phyloP scores from a whole-genome alignment of 2,329 filamentous ascomycete species.

The Fusarium sp. region DNA sequence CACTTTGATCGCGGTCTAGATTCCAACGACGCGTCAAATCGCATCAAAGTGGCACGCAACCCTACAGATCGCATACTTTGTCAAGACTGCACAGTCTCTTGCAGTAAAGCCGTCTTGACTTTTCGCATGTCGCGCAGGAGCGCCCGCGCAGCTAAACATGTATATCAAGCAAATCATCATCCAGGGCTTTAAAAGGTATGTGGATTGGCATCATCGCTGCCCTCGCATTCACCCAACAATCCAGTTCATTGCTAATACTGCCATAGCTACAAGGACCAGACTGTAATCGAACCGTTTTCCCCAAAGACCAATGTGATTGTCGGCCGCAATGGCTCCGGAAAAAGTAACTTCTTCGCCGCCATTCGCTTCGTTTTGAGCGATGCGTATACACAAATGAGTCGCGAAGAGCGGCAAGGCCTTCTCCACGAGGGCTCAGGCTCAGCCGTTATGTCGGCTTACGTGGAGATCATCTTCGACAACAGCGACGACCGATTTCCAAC shows the following conservation, averaged over 20 bases:
- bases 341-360: constrained; percentile 99
- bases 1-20: constrained; percentile 42
- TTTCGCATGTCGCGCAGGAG: constrained; percentile 51
- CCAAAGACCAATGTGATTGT: constrained; percentile 98
- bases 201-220: constrained; percentile 10
- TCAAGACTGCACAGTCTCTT: constrained; percentile 38
- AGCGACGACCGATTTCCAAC: constrained; percentile 95
- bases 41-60: constrained; percentile 40
- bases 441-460: constrained; percentile 99
- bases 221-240: neutral
- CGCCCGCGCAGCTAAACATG: constrained; percentile 67
- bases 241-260: constrained; percentile 32
- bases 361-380: constrained; percentile 98
- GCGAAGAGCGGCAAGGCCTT: constrained; percentile 93
- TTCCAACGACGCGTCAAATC: constrained; percentile 42
- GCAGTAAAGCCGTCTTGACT: constrained; percentile 38
- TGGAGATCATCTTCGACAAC: constrained; percentile 99
- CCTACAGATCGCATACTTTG: constrained; percentile 29
- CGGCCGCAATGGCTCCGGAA: constrained; percentile 97
- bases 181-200: constrained; percentile 98
- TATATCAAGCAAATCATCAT: constrained; percentile 99
- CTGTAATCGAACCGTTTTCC: constrained; percentile 97
- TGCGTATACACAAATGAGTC: constrained; percentile 94
- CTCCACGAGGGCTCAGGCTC: constrained; percentile 98
- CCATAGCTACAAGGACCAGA: constrained; percentile 97